Evolutionary conservation across 1,284 basidiomycete genomes (phyloP).

Genomic region (Termitomyces sp.): DNA sequence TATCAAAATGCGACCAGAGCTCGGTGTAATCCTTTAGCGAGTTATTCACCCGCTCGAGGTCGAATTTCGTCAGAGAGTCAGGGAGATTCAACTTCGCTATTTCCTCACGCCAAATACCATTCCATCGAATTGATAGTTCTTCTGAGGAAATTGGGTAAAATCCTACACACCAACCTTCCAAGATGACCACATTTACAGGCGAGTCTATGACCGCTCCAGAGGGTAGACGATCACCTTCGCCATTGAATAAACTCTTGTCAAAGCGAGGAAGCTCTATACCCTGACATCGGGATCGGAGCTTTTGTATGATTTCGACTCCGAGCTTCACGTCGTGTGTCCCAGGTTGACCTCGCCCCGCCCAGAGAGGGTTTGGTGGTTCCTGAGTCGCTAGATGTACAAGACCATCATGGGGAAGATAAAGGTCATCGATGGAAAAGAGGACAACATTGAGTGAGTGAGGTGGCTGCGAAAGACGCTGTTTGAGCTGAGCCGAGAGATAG

Average conservation of each 20-base stretch:
- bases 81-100: conserved; percentile 33
- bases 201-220: conserved; percentile 35
- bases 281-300: conserved; percentile 43
- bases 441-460: conserved; percentile 55
- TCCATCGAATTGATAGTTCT: conserved; percentile 43
- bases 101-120: conserved; percentile 35
- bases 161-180: conserved; percentile 84
- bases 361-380: conserved; percentile 58
- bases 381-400: conserved; percentile 49
- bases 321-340: conserved; percentile 82
- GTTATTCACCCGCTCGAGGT: conserved; percentile 61
- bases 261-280: conserved; percentile 69
- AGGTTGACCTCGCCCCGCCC: conserved; percentile 78
- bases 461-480: conserved; percentile 39
- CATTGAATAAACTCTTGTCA: conserved; percentile 78
- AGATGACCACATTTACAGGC: conserved; percentile 78
- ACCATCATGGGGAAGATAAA: conserved; percentile 70
- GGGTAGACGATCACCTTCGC: conserved; percentile 79
- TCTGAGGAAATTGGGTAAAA: conserved; percentile 53
- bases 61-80: conserved; percentile 33
- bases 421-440: conserved; percentile 79
- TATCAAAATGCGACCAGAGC: conserved; percentile 66
- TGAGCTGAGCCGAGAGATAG: conserved; percentile 56
- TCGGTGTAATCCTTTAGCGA: conserved; percentile 50
- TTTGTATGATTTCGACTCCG: conserved; percentile 47